Percentiles rank a stretch among this genome's conserved stretches.
phyloP scores from a whole-genome alignment of 179 eudicot genomes.

The Gypsophila paniculata region DNA sequence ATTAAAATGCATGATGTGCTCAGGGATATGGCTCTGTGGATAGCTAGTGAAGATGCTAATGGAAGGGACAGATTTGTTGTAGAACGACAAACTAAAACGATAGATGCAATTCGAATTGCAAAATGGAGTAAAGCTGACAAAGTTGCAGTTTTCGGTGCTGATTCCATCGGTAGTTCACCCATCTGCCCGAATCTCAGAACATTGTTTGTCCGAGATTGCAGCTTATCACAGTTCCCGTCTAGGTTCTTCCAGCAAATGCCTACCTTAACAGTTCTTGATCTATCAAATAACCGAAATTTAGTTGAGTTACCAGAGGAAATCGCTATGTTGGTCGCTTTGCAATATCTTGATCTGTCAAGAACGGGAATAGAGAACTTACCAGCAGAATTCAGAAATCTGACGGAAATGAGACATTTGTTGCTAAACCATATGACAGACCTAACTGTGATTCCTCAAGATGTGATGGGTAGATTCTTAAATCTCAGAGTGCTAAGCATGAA shows the following conservation, averaged over 20 bases:
- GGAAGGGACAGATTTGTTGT: neutral
- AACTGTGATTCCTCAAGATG: constrained; percentile 12
- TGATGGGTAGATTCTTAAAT: constrained; percentile 14
- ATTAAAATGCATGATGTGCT: constrained; percentile 32
- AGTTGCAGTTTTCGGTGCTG: constrained; percentile 7
- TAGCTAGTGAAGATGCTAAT: constrained; percentile 16
- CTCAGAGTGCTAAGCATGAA: constrained; percentile 23
- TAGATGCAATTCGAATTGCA: constrained; percentile 14
- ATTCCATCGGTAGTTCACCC: neutral
- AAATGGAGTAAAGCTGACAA: constrained; percentile 17
- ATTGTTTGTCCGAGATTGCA: constrained; percentile 5
- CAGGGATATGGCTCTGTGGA: constrained; percentile 30
- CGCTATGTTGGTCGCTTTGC: constrained; percentile 6
- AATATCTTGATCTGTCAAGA: constrained; percentile 25
- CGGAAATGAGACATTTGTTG: constrained; percentile 20
- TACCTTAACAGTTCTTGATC: constrained; percentile 19
- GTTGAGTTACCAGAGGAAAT: constrained; percentile 15
- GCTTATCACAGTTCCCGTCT: neutral
- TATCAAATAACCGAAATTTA: constrained; percentile 20
- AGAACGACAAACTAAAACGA: neutral
- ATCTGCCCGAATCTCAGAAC: constrained; percentile 20
- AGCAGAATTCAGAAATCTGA: constrained; percentile 3
- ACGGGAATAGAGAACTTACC: constrained; percentile 19
- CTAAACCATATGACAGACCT: constrained; percentile 16
- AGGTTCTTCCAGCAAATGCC: constrained; percentile 21